These are phyloP conservation scores for Blepharisma stoltei DNA, from an alignment of 73 alveolate species.

Conservation along the genomic window DNA sequence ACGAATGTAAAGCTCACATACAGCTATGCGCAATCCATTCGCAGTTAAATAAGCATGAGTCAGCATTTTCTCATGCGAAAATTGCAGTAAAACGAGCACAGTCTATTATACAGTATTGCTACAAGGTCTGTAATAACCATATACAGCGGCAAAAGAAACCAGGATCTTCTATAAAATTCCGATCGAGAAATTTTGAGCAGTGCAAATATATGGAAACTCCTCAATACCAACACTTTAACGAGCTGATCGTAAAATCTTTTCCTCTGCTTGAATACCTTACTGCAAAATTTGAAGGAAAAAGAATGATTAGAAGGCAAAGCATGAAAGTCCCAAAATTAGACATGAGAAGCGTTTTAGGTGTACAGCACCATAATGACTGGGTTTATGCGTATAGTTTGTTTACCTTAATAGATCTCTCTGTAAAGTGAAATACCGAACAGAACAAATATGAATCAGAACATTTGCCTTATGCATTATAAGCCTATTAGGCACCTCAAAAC, in stretches of 20 bases:
- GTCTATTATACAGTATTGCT: background rate
- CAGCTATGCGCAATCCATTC: slow-evolving; percentile 66
- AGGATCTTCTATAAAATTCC: background rate
- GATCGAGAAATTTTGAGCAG: too few species aligned
- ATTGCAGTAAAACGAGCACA: slow-evolving; percentile 26
- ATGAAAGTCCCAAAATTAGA: background rate
- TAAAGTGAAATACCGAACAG: too few species aligned
- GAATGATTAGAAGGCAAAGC: background rate
- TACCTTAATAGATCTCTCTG: too few species aligned
- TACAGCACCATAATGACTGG: background rate
- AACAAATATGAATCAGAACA: too few species aligned
- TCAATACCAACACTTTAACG: background rate
- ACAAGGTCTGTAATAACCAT: background rate
- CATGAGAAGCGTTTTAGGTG: background rate
- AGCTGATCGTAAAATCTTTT: background rate
- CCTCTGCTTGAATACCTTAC: background rate
- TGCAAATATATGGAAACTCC: background rate
- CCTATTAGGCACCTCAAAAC: too few species aligned
- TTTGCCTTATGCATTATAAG: too few species aligned
- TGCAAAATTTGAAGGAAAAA: background rate
- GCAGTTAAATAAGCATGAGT: slow-evolving; percentile 55
- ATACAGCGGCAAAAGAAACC: background rate
- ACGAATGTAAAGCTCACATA: slow-evolving; percentile 69
- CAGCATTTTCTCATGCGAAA: slow-evolving; percentile 52
- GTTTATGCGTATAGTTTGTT: too few species aligned